These are phyloP conservation scores for Pseudoscleropodium purum DNA, from an alignment of 225 moss, liverwort and hornwort genomes.

Conservation along the genomic window DNA sequence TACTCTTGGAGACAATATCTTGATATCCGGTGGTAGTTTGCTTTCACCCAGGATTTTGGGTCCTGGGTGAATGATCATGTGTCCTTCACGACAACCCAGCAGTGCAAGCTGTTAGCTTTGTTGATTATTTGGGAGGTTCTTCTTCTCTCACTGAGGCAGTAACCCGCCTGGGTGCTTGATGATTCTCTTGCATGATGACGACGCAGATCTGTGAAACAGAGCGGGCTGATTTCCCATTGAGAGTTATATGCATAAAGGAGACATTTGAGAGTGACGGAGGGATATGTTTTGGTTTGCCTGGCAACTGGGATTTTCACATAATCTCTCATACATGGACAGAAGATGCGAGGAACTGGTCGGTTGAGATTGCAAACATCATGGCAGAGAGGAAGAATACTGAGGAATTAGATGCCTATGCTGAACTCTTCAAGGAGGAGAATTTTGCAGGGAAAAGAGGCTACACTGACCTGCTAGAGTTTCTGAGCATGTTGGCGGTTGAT, in stretches of 20 bases:
- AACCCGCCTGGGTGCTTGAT: not conserved
- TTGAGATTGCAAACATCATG: not conserved
- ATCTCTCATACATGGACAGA: not conserved
- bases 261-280: not conserved
- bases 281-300: not conserved
- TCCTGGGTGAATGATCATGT: not conserved
- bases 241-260: not conserved
- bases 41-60: not conserved
- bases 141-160: not conserved
- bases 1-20: not conserved
- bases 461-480: not conserved
- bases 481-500: not conserved
- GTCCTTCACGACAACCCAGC: not conserved
- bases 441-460: not conserved
- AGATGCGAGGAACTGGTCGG: not conserved
- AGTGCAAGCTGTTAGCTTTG: not conserved
- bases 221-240: not conserved
- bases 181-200: not conserved
- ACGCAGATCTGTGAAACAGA: not conserved
- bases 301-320: not conserved
- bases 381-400: not conserved
- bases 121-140: not conserved
- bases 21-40: not conserved
- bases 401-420: not conserved
- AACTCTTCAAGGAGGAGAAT: not conserved